Percentiles rank a stretch among this genome's conserved stretches.
These are phyloP conservation scores for Paraconiothyrium brasiliense DNA, from an alignment of 2,329 filamentous ascomycete genomes.

Conservation along the genomic window DNA sequence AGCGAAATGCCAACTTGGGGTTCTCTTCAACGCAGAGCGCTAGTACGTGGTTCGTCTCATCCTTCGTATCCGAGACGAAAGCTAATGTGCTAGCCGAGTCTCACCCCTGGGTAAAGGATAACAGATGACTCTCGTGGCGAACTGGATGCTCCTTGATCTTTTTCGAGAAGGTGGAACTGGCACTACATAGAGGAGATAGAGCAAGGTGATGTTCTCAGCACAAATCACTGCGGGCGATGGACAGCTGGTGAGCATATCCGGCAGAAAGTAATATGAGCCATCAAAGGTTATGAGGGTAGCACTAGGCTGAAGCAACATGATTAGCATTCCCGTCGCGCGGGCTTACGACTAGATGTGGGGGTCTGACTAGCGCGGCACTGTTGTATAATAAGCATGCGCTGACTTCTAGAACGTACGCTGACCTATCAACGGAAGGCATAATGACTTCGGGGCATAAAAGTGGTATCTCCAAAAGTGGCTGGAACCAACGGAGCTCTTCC, in stretches of 20 bases:
- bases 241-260: not conserved
- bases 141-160: slow-evolving; percentile 2
- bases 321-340: not conserved
- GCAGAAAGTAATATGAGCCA: not conserved
- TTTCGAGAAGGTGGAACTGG: slow-evolving; percentile 13
- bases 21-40: no score
- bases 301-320: not conserved
- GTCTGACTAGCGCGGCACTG: not conserved
- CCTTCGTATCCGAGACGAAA: slow-evolving; percentile 17
- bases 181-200: slow-evolving; percentile 15
- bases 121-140: slow-evolving; percentile 5
- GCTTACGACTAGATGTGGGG: not conserved
- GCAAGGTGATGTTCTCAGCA: slow-evolving; percentile 18
- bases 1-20: no score
- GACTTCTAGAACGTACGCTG: not conserved
- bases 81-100: slow-evolving; percentile 15
- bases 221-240: slow-evolving; percentile 6
- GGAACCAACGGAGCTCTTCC: no score
- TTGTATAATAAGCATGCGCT: not conserved
- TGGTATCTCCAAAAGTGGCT: no score
- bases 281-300: not conserved
- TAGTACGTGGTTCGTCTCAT: slow-evolving; percentile 19
- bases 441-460: not conserved
- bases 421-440: not conserved
- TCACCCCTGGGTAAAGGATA: slow-evolving; percentile 14